Conservation (phyloP, 345 rosid species). For the Pugionium cornutum region DNA sequence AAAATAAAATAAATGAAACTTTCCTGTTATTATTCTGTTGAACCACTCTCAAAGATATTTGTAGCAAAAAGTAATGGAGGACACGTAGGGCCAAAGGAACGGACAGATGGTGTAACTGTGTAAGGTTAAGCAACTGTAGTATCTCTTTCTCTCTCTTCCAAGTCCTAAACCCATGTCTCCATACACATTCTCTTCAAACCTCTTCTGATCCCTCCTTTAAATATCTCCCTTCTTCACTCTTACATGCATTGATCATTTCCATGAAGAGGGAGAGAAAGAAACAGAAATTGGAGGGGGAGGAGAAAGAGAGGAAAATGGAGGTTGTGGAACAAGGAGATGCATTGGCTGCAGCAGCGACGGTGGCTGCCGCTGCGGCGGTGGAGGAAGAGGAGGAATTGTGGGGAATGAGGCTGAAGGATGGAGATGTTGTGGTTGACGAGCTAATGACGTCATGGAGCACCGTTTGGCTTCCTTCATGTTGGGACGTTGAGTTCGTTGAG, state of each 20-base stretch:
- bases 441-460: slow-evolving; percentile 36
- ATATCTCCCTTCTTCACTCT: not conserved
- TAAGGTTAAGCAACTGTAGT: slow-evolving; percentile 25
- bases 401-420: slow-evolving; percentile 11
- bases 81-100: slow-evolving; percentile 38
- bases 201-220: slow-evolving; percentile 23
- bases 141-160: slow-evolving; percentile 22
- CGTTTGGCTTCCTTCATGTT: slow-evolving; percentile 35
- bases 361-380: slow-evolving; percentile 41
- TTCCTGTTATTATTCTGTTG: slow-evolving; percentile 12
- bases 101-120: slow-evolving; percentile 46
- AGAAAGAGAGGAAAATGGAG: slow-evolving; percentile 3
- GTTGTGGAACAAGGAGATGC: slow-evolving; percentile 29
- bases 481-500: slow-evolving; percentile 41
- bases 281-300: slow-evolving; percentile 1
- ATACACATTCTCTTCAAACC: slow-evolving; percentile 19
- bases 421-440: slow-evolving; percentile 28
- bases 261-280: slow-evolving; percentile 38
- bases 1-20: not conserved
- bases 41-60: slow-evolving; percentile 19
- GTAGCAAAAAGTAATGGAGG: slow-evolving; percentile 33
- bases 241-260: slow-evolving; percentile 22
- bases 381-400: slow-evolving; percentile 34
- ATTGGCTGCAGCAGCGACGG: slow-evolving; percentile 34
- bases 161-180: slow-evolving; percentile 39